A percentile compares a stretch with the other conserved stretches of the same genome.
These are phyloP conservation scores for Camillea tinctor DNA, from an alignment of 2,329 filamentous ascomycete species.

Conservation along the genomic window DNA sequence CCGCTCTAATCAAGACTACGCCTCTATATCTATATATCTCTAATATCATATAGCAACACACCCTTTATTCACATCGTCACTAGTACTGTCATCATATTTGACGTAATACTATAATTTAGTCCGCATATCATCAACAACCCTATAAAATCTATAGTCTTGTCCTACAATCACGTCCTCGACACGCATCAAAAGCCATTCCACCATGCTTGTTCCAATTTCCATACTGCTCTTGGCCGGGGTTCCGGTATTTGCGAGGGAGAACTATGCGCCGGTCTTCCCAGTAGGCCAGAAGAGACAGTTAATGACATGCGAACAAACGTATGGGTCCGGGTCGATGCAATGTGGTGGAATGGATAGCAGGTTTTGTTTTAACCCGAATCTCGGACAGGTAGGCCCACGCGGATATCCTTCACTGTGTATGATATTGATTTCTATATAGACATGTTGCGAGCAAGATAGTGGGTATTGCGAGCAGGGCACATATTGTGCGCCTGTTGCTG, in stretches of 20 bases:
- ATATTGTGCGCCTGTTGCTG: constrained; percentile 38
- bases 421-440: constrained; percentile 20
- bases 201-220: constrained; percentile 18
- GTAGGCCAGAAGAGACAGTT: constrained; percentile 20
- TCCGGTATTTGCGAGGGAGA: constrained; percentile 18
- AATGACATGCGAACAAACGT: constrained; percentile 35
- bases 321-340: constrained; percentile 31
- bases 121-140: not conserved
- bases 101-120: not conserved
- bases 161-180: not conserved
- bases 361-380: constrained; percentile 35
- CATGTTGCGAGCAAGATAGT: constrained; percentile 35
- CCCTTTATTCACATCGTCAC: not conserved
- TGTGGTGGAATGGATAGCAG: constrained; percentile 32
- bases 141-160: too few species aligned
- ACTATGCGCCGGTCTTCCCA: constrained; percentile 18
- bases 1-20: not conserved
- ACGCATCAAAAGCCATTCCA: not conserved
- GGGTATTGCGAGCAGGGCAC: constrained; percentile 36
- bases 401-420: constrained; percentile 1
- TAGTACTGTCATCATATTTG: not conserved
- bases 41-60: not conserved
- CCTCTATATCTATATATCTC: not conserved
- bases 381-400: constrained; percentile 32
- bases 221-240: constrained; percentile 17